A percentile compares a stretch with the other conserved stretches of the same genome.
These are phyloP conservation scores for Saccharomycopsis sp. DNA, from an alignment of 805 yeast genomes.

Conservation along the genomic window DNA sequence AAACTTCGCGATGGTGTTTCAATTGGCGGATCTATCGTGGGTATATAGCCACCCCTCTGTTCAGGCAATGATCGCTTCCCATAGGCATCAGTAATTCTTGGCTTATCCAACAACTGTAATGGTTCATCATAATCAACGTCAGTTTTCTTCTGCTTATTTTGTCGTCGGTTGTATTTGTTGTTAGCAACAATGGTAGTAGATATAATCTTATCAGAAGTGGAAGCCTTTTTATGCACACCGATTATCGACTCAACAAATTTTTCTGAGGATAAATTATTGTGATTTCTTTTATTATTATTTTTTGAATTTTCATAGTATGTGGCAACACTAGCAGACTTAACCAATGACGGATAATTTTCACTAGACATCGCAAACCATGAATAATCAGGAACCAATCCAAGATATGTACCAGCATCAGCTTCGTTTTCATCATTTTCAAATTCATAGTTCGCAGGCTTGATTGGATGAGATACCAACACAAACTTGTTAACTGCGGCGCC, in stretches of 20 bases:
- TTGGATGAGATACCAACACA: constrained; percentile 64
- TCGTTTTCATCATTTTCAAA: constrained; percentile 22
- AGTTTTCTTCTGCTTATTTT: not conserved
- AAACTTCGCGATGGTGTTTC: not conserved
- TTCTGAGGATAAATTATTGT: constrained; percentile 19
- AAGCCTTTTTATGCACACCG: constrained; percentile 42
- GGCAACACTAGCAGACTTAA: constrained; percentile 72
- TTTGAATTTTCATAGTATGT: constrained; percentile 38
- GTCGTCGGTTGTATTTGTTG: not conserved
- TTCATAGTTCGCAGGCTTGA: constrained; percentile 28
- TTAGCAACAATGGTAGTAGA: constrained; percentile 3
- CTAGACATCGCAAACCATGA: constrained; percentile 87
- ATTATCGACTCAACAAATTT: constrained; percentile 36
- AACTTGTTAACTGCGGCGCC: constrained; percentile 28
- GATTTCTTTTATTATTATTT: not conserved
- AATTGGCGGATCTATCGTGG: constrained; percentile 16
- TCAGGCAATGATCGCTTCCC: constrained; percentile 1
- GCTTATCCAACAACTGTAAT: constrained; percentile 17
- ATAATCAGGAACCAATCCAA: constrained; percentile 48
- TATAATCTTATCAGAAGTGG: not conserved
- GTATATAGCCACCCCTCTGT: not conserved
- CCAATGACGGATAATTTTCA: constrained; percentile 68
- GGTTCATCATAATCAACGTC: not conserved
- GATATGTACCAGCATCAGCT: constrained; percentile 42
- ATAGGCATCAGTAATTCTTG: constrained; percentile 22